phyloP scores from a whole-genome alignment of 2,329 filamentous ascomycete species.

The Colletotrichum orbiculare region DNA sequence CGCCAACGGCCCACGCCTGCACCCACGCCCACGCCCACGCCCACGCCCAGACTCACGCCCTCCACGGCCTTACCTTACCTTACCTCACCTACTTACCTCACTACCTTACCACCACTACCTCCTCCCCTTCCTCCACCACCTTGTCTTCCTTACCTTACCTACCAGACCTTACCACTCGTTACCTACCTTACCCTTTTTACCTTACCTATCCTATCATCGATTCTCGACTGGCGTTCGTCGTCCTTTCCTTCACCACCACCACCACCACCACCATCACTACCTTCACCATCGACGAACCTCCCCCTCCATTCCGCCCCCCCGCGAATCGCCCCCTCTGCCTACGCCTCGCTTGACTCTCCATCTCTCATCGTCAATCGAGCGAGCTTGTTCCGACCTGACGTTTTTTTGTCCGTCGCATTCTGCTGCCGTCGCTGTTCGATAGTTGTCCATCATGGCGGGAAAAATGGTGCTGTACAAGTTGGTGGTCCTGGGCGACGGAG shows the following conservation, averaged over 20 bases:
- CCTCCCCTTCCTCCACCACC: slow-evolving; percentile 2
- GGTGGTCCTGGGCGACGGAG: slow-evolving; percentile 94
- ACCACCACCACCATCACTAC: slow-evolving; percentile 37
- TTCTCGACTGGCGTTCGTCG: slow-evolving; percentile 29
- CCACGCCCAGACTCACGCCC: too few species aligned
- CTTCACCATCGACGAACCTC: slow-evolving; percentile 38
- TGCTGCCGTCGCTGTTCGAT: slow-evolving; percentile 36
- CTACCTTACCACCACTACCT: slow-evolving; percentile 10
- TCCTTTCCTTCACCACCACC: slow-evolving; percentile 37
- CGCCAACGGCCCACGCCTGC: too few species aligned
- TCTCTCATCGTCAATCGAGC: slow-evolving; percentile 30
- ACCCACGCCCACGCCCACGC: too few species aligned
- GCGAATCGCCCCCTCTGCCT: slow-evolving; percentile 29
- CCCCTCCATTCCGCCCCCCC: slow-evolving; percentile 31
- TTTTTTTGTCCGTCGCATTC: slow-evolving; percentile 23
- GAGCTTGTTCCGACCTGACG: slow-evolving; percentile 10
- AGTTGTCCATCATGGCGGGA: slow-evolving; percentile 74
- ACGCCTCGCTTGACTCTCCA: slow-evolving; percentile 18
- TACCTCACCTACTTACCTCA: neutral
- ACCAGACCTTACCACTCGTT: neutral
- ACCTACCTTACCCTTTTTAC: slow-evolving; percentile 26
- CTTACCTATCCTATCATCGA: slow-evolving; percentile 33
- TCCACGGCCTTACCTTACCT: neutral
- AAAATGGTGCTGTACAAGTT: slow-evolving; percentile 97
- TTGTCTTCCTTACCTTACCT: slow-evolving; percentile 13